Base-by-base conservation (phyloP, 306 rosid species). In the Styphnolobium japonicum region DNA sequence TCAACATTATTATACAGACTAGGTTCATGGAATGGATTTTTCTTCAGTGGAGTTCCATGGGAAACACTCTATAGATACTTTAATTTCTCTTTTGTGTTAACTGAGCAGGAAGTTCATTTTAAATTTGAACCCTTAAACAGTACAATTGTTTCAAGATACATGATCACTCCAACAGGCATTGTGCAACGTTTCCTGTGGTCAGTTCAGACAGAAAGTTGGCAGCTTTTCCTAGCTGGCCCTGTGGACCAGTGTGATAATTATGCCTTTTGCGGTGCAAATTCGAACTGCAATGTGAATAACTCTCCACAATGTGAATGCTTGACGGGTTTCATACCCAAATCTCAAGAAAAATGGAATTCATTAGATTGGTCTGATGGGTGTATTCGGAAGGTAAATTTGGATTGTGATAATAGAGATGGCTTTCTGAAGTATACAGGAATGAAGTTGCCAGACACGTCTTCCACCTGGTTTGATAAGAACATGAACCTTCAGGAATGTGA, bases 381-480 rank as follows among this genome's bases (percentile, higher is more conserved):
- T 61, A 62, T 51, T 61, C 15, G 81, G 57, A 68, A 23, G 43
- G 73, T 67, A 5, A 12, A 21, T 1, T 40, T 84, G 74, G 51
- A 22, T 36, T 84, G 84, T 58, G 34, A 43, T 48, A 0, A 11
- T 31, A 31, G 63, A 27, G 82, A 81, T 62, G 73, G 81, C 0
- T 85, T 82, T 58, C 6, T 7, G 2, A 45, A 10, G 40, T 37
- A 39, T 29, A 16, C 19, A 15, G 57, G 45, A 7, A 9, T 80
- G 64, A 82, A 74, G 37, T 40, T 72, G 68, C 85, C 83, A 0
- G 88, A 85, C 55, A 76, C 85, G 0, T 85, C 88, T 42, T 45
- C 87, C 1, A 79, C 87, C 0, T 84, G 84, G 87, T 79, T 19
- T 68, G 49, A 80, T 31, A 21, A 42, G 75, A 77, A 5, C 58